Conservation (phyloP, 805 yeast genomes). For the Myxozyma mucilagina region DNA sequence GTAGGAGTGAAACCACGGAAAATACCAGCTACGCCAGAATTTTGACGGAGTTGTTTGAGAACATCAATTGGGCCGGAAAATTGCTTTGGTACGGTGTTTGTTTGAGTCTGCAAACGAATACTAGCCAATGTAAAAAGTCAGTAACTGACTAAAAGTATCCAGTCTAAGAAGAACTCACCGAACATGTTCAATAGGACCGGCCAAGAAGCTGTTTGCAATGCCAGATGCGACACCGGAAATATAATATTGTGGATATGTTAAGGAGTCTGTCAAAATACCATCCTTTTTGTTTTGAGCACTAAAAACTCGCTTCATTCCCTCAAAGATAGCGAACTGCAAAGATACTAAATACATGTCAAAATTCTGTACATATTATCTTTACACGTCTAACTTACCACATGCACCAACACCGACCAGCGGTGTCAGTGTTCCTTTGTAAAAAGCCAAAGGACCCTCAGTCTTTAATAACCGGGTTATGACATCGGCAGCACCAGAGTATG, state of each 20-base stretch:
- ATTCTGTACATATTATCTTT: neutral
- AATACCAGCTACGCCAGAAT: constrained; percentile 60
- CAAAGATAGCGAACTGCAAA: constrained; percentile 93
- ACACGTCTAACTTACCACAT: constrained; percentile 36
- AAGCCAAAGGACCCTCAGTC: constrained; percentile 82
- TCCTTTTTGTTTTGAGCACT: constrained; percentile 44
- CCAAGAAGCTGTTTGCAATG: constrained; percentile 75
- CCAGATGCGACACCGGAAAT: constrained; percentile 91
- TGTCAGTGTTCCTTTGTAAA: constrained; percentile 91
- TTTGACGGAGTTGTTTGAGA: constrained; percentile 54
- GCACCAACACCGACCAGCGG: constrained; percentile 68
- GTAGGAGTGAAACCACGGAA: constrained; percentile 86
- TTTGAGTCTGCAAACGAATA: constrained; percentile 89
- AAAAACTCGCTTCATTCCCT: constrained; percentile 84
- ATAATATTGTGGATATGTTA: constrained; percentile 69
- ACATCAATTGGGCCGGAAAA: constrained; percentile 77
- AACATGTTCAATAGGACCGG: constrained; percentile 29
- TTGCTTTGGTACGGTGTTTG: constrained; percentile 49
- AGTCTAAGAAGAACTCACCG: constrained; percentile 6
- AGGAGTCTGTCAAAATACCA: constrained; percentile 39
- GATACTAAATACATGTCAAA: constrained; percentile 50
- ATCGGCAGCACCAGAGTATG: constrained; percentile 70
- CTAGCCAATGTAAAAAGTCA: constrained; percentile 49
- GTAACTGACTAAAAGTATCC: neutral
- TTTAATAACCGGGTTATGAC: constrained; percentile 69